Evolutionary conservation across 495 filamentous ascomycete species (phyloP), one percentile per base, ranked within the genome.

Genomic region (Neurospora sp.): DNA sequence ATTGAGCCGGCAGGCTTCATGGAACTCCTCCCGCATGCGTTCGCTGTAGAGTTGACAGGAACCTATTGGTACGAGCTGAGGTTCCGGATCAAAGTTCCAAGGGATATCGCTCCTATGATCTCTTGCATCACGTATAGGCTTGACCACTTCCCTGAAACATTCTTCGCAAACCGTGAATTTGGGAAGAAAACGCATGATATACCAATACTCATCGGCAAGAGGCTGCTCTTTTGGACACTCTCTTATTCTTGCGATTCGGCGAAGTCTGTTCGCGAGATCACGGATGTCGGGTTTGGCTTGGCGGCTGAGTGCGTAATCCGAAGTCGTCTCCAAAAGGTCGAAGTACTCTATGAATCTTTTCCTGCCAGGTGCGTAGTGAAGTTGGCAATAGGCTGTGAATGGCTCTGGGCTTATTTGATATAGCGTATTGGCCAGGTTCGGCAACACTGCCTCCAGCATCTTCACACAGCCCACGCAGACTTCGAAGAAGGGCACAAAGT

Each of bases 31-130:
- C 48, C 92, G 85, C 90, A 94, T 94, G n/a, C 89, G 87, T 11
- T 85, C 80, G n/a, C 90, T 91, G 74, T 92, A 94, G 8, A 94
- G 81, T 80, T 93, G 91, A 76, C 93, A 96, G 22, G 85, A 86
- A 0, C 86, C 88, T 42, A 88, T 81, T 5, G 85, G 81, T 37
- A 37, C 35, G 35, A 37, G 35, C 35, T 37, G 35, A 37, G 35
- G 35, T 6, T 37, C 35, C 35, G 35, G 35, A 37, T 37, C 35
- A 37, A 37, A 90, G 72, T 85, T 84, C 1, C 83, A 80, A 0
- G 91, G 89, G 27, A 94, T 68, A 14, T 76, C 80, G 40, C 83
- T 82, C 37, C 83, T 79, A 2, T 82, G 78, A 68, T 69, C 72
- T 27, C 18, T 35, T 1, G 53, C 53, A 42, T 86, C 80, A 12